Percentiles rank a stretch among this genome's conserved stretches.
phyloP scores from a whole-genome alignment of 225 moss, liverwort and hornwort genomes.

The Marchantia polymorpha region DNA sequence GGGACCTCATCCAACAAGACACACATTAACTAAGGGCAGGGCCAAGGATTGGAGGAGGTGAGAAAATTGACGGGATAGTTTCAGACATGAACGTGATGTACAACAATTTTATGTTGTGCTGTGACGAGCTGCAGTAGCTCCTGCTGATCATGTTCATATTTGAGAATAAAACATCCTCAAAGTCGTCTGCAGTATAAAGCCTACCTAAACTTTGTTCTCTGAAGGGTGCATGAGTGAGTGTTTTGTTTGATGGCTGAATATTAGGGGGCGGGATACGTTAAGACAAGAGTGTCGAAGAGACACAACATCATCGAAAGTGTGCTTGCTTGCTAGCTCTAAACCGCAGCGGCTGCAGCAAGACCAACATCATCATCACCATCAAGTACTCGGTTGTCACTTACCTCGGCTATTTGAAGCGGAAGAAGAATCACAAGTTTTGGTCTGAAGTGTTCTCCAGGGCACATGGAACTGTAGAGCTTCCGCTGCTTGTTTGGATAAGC shows the following conservation, averaged over 20 bases:
- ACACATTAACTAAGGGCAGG: background rate
- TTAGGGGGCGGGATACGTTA: background rate
- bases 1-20: background rate
- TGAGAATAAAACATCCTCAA: too few relatives aligned
- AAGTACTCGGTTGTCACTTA: conserved; percentile 5
- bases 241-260: background rate
- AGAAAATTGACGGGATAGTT: background rate
- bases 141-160: too few relatives aligned
- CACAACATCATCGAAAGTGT: background rate
- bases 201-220: background rate
- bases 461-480: background rate
- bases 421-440: background rate
- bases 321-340: too few relatives aligned
- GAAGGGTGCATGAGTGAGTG: background rate
- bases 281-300: background rate
- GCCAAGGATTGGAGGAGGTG: background rate
- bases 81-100: background rate
- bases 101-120: background rate
- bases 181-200: background rate
- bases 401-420: background rate
- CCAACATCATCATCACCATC: background rate
- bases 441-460: background rate
- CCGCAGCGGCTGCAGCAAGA: background rate
- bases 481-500: background rate
- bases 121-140: too few relatives aligned